Evolutionary conservation across 192 early-diverging fungal species (phyloP).

Genomic region (Backusella luteola): DNA sequence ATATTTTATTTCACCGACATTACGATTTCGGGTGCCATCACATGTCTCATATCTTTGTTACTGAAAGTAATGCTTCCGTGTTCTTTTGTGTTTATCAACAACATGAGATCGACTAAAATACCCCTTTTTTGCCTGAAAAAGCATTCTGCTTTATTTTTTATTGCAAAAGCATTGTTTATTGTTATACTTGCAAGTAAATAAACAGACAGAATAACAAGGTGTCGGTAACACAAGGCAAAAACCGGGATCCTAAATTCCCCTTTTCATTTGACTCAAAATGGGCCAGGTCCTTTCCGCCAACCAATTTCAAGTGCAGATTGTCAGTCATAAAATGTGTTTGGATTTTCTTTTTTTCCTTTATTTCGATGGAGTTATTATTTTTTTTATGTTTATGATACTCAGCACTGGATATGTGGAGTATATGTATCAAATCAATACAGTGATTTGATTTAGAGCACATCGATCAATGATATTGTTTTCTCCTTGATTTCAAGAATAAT

Average conservation of each 20-base stretch:
- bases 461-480: not conserved
- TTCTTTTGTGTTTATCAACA: not conserved
- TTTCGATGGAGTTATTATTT: not conserved
- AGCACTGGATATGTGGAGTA: not conserved
- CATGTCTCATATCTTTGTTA: not conserved
- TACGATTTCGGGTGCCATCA: not conserved
- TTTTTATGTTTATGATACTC: not conserved
- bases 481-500: not conserved
- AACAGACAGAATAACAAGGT: not conserved
- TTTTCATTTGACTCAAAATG: not conserved
- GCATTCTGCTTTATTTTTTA: not conserved
- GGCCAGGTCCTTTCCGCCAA: not conserved
- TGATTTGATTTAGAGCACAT: no score
- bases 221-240: not conserved
- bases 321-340: not conserved
- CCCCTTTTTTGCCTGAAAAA: not conserved
- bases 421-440: not conserved
- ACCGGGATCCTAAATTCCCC: not conserved
- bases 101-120: not conserved
- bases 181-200: not conserved
- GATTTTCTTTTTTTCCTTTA: not conserved
- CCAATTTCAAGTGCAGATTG: not conserved
- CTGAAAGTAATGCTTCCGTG: not conserved
- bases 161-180: not conserved
- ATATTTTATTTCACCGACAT: not conserved